A percentile compares a stretch with the other conserved stretches of the same genome.
Conservation (phyloP, 106 monocot species). For the Vanilla planifolia region DNA sequence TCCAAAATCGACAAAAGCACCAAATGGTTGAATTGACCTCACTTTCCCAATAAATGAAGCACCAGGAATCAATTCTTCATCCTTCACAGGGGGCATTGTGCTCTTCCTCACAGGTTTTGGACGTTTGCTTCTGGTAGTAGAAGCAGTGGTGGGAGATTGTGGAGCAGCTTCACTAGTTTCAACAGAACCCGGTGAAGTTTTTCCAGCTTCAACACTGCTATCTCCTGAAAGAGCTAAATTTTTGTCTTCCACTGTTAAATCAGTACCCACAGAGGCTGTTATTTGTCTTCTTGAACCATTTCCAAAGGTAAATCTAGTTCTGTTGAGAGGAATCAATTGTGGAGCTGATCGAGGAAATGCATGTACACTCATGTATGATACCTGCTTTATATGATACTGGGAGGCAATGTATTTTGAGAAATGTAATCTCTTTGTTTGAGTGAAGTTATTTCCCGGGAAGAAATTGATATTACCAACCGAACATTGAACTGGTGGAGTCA, state of each 20-base stretch:
- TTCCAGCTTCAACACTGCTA: constrained; percentile 17
- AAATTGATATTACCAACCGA: constrained; percentile 56
- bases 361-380: constrained; percentile 18
- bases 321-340: constrained; percentile 26
- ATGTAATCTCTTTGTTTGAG: constrained; percentile 36
- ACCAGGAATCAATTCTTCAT: constrained; percentile 76
- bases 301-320: constrained; percentile 17
- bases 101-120: constrained; percentile 54
- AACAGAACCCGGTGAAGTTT: constrained; percentile 18
- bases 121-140: constrained; percentile 30
- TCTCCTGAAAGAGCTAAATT: constrained; percentile 47
- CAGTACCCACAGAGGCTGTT: constrained; percentile 50
- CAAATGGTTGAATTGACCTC: constrained; percentile 93
- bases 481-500: constrained; percentile 69
- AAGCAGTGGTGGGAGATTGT: constrained; percentile 10
- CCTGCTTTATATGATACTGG: constrained; percentile 18
- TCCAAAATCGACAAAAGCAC: constrained; percentile 90
- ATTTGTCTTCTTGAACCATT: constrained; percentile 25
- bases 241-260: constrained; percentile 52
- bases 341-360: constrained; percentile 27
- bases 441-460: constrained; percentile 42
- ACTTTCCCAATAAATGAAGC: constrained; percentile 84
- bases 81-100: constrained; percentile 75
- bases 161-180: constrained; percentile 23
- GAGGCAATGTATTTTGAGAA: constrained; percentile 23